These are phyloP conservation scores for Talaromyces amestolkiae DNA, from an alignment of 2,329 filamentous ascomycete species.

Conservation along the genomic window DNA sequence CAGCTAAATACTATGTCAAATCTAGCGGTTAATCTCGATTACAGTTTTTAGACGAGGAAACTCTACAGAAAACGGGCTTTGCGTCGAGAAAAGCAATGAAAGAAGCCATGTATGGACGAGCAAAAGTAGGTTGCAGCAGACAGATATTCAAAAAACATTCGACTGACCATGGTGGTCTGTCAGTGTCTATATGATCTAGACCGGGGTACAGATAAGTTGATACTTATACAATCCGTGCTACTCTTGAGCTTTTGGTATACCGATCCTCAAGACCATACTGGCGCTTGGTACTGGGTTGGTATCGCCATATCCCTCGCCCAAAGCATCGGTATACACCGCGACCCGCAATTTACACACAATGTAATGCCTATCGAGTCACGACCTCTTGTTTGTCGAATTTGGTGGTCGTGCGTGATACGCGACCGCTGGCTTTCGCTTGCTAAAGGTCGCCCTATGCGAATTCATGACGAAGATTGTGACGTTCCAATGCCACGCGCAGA, in stretches of 20 bases:
- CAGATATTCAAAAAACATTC: background rate
- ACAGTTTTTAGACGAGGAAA: background rate
- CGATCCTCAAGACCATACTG: conserved; percentile 92
- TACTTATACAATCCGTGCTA: conserved; percentile 84
- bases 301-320: conserved; percentile 11
- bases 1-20: background rate
- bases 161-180: background rate
- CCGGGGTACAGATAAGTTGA: conserved; percentile 79
- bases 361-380: background rate
- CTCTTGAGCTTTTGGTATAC: conserved; percentile 98
- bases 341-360: background rate
- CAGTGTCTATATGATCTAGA: background rate
- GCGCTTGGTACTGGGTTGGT: conserved; percentile 92
- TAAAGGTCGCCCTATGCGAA: conserved; percentile 14
- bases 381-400: conserved; percentile 6
- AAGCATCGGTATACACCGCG: conserved; percentile 8
- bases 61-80: background rate
- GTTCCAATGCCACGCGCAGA: background rate
- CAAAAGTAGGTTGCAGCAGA: background rate
- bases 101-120: background rate
- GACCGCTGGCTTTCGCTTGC: conserved; percentile 14
- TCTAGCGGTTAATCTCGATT: background rate
- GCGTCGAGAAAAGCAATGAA: background rate
- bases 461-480: conserved; percentile 13
- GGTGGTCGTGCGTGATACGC: conserved; percentile 16